Base-by-base conservation (phyloP, 2,329 filamentous ascomycete species). In the Scedosporium apiospermum region DNA sequence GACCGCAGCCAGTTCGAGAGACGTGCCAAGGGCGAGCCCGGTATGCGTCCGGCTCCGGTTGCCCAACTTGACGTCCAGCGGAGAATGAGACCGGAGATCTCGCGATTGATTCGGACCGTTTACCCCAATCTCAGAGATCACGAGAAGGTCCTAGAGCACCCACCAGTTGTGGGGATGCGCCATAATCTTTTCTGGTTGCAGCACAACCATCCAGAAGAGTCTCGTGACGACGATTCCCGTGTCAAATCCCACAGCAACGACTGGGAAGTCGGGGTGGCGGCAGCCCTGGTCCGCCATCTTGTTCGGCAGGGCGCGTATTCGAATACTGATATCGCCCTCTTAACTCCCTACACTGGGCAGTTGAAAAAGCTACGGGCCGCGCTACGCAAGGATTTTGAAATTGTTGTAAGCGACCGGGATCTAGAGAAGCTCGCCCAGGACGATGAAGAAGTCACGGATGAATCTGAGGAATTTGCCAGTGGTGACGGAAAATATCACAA, bases 331-430 rank as follows among this genome's bases (percentile, higher is more conserved):
- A 76, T 91, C 12, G 88, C 90, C 0, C 75, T 92, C 0, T 71
- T 92, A 1, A 90, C 88, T 0, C 89, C 89, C 0, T 92, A 93
- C 66, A 75, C 91, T 0, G 88, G 88, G 0, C 88, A 91, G 66
- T 71, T 92, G 0, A 79, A 74, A 2, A 74, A 88, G 0, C 74
- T 92, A 1, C 71, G 75, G 18, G 76, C 38, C 4, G n/a, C 57
- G 3, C 21, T 59, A 38, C 42, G 57, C 18, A 14, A 59, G 21
- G 57, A 46, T 21, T 59, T 44, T 44, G 38, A 85, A 0, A 76
- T 72, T 0, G 73, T 91, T 4, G 73, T 74, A 3, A 71, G 77
- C 10, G 79, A 86, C 0, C 84, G 83, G 58, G 88, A 91, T 65
- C 85, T 86, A 0, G 72, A 86, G 0, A 73, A 92, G 1, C 89